Evolutionary conservation across 257 asterid species (phyloP), one percentile per base, ranked within the genome.

Genomic region (Thymus mandschuricus): DNA sequence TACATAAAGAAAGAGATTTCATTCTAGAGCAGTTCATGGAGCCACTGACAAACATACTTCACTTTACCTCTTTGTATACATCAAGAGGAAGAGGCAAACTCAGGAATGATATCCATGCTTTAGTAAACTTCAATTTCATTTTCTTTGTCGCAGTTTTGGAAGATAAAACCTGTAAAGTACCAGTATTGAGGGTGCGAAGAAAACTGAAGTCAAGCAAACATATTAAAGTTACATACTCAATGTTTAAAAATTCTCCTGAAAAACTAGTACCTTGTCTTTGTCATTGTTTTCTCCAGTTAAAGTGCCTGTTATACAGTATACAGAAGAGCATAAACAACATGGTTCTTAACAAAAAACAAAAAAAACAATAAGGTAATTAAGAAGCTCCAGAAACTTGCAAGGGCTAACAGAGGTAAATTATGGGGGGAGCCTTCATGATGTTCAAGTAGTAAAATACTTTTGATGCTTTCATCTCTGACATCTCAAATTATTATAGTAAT

Each of bases 81-180:
- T 89, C 89, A 81, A 94, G 76, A 6, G 98, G 92, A 81, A 94
- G 97, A 58, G 91, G 86, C 84, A 89, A 75, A 69, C 78, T 66
- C 66, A 94, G 98, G 77, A 94, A 94, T 44, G 97, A 79, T 81
- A 91, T 88, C 99, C 99, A 94, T 70, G 96, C 98, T 81, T 88
- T 94, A 50, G 87, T 83, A 60, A 91, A 88, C 84, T 88, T 94
- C 59, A 76, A 81, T 83, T 92, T 94, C 93, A 94, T 84, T 90
- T 83, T 94, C 84, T 87, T 94, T 33, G 86, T 72, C 10, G 84
- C 64, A 71, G 51, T 80, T 44, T 71, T 74, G 15, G 86, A 56
- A 78, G 95, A 75, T 78, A 84, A 57, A 81, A 76, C 90, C 97
- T 92, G 87, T 56, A 69, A 69, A 76, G 57, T 56, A 31, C 55